phyloP scores from a whole-genome alignment of 2,329 filamentous ascomycete genomes.

The Colletotrichum cuscutae region DNA sequence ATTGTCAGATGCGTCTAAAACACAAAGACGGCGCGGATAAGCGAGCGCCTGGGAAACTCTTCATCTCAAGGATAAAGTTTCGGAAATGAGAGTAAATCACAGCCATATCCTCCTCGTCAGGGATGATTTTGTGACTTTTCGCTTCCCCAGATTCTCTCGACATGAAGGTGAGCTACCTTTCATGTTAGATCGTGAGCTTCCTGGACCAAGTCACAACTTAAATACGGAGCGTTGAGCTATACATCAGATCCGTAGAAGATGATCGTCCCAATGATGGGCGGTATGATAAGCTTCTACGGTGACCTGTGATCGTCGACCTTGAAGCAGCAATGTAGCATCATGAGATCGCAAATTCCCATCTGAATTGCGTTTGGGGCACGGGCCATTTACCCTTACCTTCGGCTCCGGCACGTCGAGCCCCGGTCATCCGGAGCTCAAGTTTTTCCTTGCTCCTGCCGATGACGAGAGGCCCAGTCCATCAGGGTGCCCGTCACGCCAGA shows the following conservation, averaged over 20 bases:
- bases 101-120: neutral
- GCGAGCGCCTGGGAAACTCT: neutral
- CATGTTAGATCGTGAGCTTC: neutral
- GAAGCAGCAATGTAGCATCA: neutral
- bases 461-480: conserved; percentile 20
- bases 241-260: neutral
- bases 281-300: neutral
- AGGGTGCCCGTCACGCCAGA: conserved; percentile 30
- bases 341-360: neutral
- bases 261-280: neutral
- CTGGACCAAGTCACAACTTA: too few relatives aligned
- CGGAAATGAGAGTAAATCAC: neutral
- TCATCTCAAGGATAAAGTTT: neutral
- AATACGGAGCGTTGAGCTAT: too few relatives aligned
- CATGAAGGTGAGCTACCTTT: neutral
- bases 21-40: neutral
- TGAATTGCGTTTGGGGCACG: neutral
- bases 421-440: conserved; percentile 16
- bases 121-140: neutral
- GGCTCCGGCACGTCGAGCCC: neutral
- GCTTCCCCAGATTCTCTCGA: neutral
- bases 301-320: too few relatives aligned
- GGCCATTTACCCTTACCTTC: neutral
- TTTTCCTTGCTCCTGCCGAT: conserved; percentile 20
- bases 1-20: neutral